phyloP scores from a whole-genome alignment of 208 protist species.

The Trichomonas tenax region DNA sequence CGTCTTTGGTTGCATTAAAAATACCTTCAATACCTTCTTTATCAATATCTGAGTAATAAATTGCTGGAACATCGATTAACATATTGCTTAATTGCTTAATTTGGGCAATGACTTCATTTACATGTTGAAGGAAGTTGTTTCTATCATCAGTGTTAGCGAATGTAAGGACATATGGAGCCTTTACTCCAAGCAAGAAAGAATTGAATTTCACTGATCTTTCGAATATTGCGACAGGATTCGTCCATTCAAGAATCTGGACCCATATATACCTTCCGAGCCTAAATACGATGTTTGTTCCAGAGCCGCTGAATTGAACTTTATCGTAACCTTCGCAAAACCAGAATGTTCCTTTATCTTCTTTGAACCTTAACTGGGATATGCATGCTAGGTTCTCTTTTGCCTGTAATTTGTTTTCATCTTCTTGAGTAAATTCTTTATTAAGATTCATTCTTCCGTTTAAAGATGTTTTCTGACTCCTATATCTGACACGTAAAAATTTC shows the following conservation, averaged over 20 bases:
- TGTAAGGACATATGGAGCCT: neutral
- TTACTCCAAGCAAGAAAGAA: neutral
- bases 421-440: neutral
- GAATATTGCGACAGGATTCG: neutral
- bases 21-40: neutral
- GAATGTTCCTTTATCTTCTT: neutral
- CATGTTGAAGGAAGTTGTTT: neutral
- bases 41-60: neutral
- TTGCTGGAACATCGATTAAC: neutral
- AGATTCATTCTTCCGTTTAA: too few relatives aligned
- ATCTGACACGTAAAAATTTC: too few relatives aligned
- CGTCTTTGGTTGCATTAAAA: neutral
- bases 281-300: neutral
- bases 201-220: neutral
- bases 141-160: neutral
- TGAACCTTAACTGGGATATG: neutral
- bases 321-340: neutral
- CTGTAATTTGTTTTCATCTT: neutral
- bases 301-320: neutral
- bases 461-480: too few relatives aligned
- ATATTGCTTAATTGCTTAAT: neutral
- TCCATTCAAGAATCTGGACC: neutral
- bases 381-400: neutral
- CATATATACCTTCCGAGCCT: neutral
- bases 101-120: neutral